A percentile compares a stretch with the other conserved stretches of the same genome.
Conservation (phyloP, 495 filamentous ascomycete species). For the Staphylotrichum tortipilum region DNA sequence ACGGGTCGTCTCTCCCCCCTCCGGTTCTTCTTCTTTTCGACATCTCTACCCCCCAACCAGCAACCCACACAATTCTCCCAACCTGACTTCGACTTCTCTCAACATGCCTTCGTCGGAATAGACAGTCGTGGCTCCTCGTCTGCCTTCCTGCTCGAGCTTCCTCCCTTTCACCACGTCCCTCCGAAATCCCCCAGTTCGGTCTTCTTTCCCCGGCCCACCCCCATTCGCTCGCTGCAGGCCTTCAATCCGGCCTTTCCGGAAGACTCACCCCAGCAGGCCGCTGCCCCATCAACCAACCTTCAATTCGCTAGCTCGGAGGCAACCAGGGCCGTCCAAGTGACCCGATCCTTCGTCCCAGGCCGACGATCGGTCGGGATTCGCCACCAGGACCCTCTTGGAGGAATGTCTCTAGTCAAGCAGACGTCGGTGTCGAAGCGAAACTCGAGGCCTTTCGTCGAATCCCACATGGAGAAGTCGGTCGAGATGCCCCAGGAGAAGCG, state of each 20-base stretch:
- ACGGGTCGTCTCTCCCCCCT: too few species aligned
- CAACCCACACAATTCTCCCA: too few species aligned
- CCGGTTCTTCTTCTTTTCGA: too few species aligned
- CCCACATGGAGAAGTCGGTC: constrained; percentile 12
- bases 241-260: not conserved
- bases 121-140: too few species aligned
- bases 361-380: too few species aligned
- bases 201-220: not conserved
- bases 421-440: constrained; percentile 22
- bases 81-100: not conserved
- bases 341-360: too few species aligned
- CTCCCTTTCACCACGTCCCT: not conserved
- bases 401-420: constrained; percentile 14
- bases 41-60: too few species aligned
- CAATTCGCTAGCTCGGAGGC: too few species aligned
- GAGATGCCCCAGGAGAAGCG: not conserved
- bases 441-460: constrained; percentile 14
- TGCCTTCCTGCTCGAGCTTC: constrained; percentile 1
- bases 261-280: not conserved
- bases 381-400: not conserved
- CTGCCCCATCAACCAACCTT: too few species aligned
- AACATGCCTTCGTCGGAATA: constrained; percentile 13
- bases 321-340: too few species aligned
- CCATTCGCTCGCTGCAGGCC: not conserved
- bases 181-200: not conserved